Conservation (phyloP, 1,139 yeast genomes). For the Candida sp. region DNA sequence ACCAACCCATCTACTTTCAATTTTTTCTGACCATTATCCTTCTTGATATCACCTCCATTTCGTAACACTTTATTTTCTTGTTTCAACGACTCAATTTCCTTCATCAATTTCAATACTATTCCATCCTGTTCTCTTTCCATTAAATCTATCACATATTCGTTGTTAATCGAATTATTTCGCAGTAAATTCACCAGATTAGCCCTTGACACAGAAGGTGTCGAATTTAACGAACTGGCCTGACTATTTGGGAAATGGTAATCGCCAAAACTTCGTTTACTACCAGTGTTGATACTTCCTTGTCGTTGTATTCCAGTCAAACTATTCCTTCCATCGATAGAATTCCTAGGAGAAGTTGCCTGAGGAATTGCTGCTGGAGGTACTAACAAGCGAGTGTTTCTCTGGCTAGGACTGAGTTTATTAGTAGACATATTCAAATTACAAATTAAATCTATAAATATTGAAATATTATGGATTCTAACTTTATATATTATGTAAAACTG, state of each 20-base stretch:
- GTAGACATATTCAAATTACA: not conserved
- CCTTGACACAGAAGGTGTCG: not conserved
- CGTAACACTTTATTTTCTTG: constrained; percentile 45
- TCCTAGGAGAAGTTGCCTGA: not conserved
- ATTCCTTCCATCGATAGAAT: not conserved
- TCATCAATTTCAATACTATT: constrained; percentile 54
- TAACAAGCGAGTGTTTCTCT: not conserved
- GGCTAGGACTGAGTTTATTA: not conserved
- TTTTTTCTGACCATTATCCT: not conserved
- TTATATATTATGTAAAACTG: not conserved
- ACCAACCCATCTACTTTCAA: not conserved
- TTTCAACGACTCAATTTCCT: constrained; percentile 49
- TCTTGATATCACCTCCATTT: constrained; percentile 2
- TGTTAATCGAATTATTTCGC: constrained; percentile 8
- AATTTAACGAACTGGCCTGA: not conserved
- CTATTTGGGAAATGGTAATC: constrained; percentile 2
- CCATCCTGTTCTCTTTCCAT: constrained; percentile 74
- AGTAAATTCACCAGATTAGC: not conserved
- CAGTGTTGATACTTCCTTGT: not conserved
- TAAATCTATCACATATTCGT: constrained; percentile 52
- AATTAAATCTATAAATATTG: not conserved
- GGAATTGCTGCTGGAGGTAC: not conserved
- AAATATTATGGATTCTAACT: not conserved
- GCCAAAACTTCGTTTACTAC: constrained; percentile 1
- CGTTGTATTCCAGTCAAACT: not conserved